phyloP scores from a whole-genome alignment of 306 rosid species.

The Quercus ilex region DNA sequence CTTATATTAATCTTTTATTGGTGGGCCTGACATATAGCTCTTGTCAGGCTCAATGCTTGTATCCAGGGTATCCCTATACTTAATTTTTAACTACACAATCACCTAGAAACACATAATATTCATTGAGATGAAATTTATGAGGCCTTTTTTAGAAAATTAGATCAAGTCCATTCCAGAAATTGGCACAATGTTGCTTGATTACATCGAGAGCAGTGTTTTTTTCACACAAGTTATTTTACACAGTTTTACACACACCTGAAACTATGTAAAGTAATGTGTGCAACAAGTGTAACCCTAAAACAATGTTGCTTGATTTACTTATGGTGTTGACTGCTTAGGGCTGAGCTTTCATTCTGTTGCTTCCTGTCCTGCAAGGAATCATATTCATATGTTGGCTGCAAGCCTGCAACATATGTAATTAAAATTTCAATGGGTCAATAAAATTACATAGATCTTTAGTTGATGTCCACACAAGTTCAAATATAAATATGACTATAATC shows the following conservation, averaged over 20 bases:
- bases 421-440: neutral
- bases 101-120: neutral
- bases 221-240: too few relatives aligned
- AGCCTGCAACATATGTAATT: neutral
- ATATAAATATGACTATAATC: neutral
- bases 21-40: neutral
- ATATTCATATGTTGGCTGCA: neutral
- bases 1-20: conserved; percentile 8
- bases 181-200: neutral
- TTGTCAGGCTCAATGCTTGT: neutral
- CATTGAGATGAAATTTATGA: neutral
- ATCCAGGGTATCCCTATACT: neutral
- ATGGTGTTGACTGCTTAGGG: neutral
- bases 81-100: neutral
- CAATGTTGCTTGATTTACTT: neutral
- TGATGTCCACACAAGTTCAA: neutral
- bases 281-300: too few relatives aligned
- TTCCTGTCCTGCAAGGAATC: neutral
- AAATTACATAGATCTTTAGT: neutral
- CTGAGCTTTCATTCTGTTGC: neutral
- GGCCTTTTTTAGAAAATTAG: neutral
- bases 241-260: too few relatives aligned
- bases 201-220: too few relatives aligned
- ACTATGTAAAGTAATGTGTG: too few relatives aligned
- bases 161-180: neutral